Percentiles rank a stretch among this genome's conserved stretches.
Conservation (phyloP, 1,284 basidiomycete species). For the Mycena citricolor region DNA sequence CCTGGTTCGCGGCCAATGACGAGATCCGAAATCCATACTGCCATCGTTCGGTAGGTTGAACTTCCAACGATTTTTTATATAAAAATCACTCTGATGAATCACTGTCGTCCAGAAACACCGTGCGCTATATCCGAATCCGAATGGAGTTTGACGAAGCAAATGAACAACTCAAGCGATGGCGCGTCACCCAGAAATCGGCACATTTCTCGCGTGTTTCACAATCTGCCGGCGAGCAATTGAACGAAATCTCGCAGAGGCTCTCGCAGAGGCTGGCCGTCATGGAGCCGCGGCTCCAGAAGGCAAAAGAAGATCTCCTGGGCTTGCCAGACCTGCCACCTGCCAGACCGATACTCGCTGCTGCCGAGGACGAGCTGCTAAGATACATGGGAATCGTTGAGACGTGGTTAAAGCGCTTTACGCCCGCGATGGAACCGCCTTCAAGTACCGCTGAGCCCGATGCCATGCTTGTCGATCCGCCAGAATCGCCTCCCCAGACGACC, state of each 20-base stretch:
- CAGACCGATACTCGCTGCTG: not conserved
- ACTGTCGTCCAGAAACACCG: slow-evolving; percentile 7
- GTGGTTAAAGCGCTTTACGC: slow-evolving; percentile 14
- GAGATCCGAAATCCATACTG: slow-evolving; percentile 9
- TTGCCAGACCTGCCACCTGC: slow-evolving; percentile 12
- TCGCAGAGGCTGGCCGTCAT: not conserved
- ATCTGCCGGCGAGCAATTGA: not conserved
- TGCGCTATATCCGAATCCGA: slow-evolving; percentile 15
- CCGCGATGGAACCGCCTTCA: not conserved
- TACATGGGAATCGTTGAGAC: slow-evolving; percentile 11
- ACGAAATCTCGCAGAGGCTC: not conserved
- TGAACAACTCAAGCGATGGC: slow-evolving; percentile 2
- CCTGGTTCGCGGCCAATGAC: slow-evolving; percentile 4
- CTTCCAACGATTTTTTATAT: not conserved
- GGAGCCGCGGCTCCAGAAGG: not conserved
- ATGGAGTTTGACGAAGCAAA: slow-evolving; percentile 10
- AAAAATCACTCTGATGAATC: too few relatives aligned
- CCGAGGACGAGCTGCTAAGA: slow-evolving; percentile 11
- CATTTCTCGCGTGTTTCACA: slow-evolving; percentile 12
- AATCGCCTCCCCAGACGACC: not conserved
- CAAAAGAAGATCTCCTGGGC: slow-evolving; percentile 5
- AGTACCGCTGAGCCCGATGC: not conserved
- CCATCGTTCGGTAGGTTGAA: slow-evolving; percentile 16
- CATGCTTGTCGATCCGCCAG: too few relatives aligned
- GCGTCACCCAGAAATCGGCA: slow-evolving; percentile 3